Base-by-base conservation (phyloP, 163 green algal species). In the Smithsoniella earleae region DNA sequence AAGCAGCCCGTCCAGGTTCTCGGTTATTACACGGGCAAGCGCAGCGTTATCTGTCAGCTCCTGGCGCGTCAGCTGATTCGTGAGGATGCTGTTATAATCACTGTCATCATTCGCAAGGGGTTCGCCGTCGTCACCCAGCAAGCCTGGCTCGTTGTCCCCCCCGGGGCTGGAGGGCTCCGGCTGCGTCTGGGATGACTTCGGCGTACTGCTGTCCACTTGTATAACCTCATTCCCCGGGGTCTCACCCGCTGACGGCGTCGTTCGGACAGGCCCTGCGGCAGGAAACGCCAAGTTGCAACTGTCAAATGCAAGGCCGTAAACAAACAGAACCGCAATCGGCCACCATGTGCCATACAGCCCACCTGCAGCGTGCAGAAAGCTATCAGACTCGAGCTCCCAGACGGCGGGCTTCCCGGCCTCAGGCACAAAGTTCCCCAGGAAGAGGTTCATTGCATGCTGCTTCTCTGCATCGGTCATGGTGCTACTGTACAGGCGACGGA, bases 371-470 rank as follows among this genome's bases (percentile, higher is more conserved):
- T 96, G 90, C 62, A 97, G 84, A 81, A 95, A 95, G 43, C 88
- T 81, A 74, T 97, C 91, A 0, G 73, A 82, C 73, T 90, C 89
- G 22, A 97, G 85, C 69, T 96, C 88, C 91, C 91, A 97, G 8
- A 97, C 52, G 13, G 85, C 77, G 3, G 88, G 84, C 63, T 85
- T 79, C 37, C 79, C 83, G 20, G 76, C 73, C 22, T 49, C 20
- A 0, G 89, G 85, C 3, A 81, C 43, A 37, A 83, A 89, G 54
- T 85, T 87, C 44, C 89, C 89, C 55, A 97, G 83, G 76, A 97
- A 93, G 10, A 96, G 81, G 79, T 97, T 95, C 74, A 96, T 93
- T 65, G 87, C 85, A 64, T 87, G 80, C 76, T 96, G 91, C 84
- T 95, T 96, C 77, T 95, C 89, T 6, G 87, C 85, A 73, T 96